Base-by-base conservation (phyloP, 371 early-diverging fungal species). In the Gilbertella persicaria region DNA sequence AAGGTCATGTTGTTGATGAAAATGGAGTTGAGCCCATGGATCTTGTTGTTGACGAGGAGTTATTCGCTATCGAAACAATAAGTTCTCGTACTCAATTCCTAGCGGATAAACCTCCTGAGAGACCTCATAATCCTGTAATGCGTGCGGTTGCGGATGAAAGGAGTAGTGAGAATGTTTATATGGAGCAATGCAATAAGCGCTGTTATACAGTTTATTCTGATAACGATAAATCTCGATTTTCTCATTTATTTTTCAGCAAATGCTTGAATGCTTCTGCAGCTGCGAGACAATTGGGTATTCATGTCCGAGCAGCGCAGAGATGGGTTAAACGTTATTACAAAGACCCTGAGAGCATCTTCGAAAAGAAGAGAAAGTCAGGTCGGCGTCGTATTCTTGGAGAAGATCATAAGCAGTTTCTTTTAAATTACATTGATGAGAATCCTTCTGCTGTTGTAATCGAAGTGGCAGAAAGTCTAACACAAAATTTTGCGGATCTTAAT, bases 211-310 rank as follows among this genome's bases (percentile, higher is more conserved):
- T 56, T 44, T 56, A 56, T 50, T 56, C 49, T 48, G 59, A 51
- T 48, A 48, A 52, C 33, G 59, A 58, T 23, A 58, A 58, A 43
- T 42, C 48, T 37, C 39, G 58, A 40, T 58, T 58, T 46, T 50
- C 47, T 58, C 42, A 50, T 38, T 30, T 51, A 29, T 58, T 58
- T 45, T 58, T 42, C n/a, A n/a, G n/a, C n/a, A n/a, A n/a, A n/a
- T n/a, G n/a, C n/a, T n/a, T n/a, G n/a, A n/a, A n/a, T n/a, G n/a
- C n/a, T n/a, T n/a, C n/a, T n/a, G n/a, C n/a, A n/a, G n/a, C n/a
- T n/a, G n/a, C n/a, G n/a, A n/a, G n/a, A n/a, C n/a, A n/a, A n/a
- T n/a, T n/a, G n/a, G n/a, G n/a, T n/a, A n/a, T n/a, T n/a, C n/a
- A n/a, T n/a, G n/a, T n/a, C n/a, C n/a, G n/a, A n/a, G n/a, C n/a